Percentiles rank a stretch among this genome's conserved stretches.
phyloP scores from a whole-genome alignment of 139 green algal genomes.

The Auxenochlorella pyrenoidosa region DNA sequence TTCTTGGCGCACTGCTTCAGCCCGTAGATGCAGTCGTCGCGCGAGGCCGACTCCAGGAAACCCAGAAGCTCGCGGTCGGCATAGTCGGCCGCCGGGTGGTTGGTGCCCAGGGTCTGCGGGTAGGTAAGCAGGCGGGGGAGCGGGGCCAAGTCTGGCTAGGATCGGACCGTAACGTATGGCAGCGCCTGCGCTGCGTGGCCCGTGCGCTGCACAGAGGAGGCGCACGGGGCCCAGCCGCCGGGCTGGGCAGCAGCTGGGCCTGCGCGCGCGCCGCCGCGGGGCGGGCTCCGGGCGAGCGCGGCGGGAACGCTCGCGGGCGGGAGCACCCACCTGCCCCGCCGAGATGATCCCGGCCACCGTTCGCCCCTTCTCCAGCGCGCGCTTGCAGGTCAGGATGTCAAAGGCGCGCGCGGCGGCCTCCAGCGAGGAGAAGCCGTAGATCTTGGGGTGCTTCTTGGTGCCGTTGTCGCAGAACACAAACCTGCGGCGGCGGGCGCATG shows the following conservation, averaged over 20 bases:
- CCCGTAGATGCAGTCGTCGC: slow-evolving; percentile 48
- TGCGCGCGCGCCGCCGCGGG: no score
- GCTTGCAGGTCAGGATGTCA: slow-evolving; percentile 47
- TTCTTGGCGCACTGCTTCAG: slow-evolving; percentile 46
- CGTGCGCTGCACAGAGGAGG: neutral
- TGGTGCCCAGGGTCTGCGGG: slow-evolving; percentile 35
- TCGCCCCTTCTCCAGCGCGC: slow-evolving; percentile 39
- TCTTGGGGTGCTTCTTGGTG: slow-evolving; percentile 56
- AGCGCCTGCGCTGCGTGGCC: no score
- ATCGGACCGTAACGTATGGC: no score
- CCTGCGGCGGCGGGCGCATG: neutral
- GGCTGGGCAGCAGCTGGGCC: no score
- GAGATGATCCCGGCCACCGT: neutral
- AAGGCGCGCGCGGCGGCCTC: slow-evolving; percentile 40
- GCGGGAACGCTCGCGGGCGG: neutral
- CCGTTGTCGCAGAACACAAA: slow-evolving; percentile 56
- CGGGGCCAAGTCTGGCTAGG: neutral
- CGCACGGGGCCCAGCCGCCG: no score
- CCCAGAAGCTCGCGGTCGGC: slow-evolving; percentile 1
- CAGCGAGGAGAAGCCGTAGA: slow-evolving; percentile 42
- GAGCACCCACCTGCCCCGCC: neutral
- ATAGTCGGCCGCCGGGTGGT: slow-evolving; percentile 28
- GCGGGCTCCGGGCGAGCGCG: no score
- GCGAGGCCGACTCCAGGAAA: neutral
- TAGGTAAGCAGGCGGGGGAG: neutral